Base-by-base conservation (phyloP, 2,329 filamentous ascomycete genomes). In the Elsinoe ampelina region DNA sequence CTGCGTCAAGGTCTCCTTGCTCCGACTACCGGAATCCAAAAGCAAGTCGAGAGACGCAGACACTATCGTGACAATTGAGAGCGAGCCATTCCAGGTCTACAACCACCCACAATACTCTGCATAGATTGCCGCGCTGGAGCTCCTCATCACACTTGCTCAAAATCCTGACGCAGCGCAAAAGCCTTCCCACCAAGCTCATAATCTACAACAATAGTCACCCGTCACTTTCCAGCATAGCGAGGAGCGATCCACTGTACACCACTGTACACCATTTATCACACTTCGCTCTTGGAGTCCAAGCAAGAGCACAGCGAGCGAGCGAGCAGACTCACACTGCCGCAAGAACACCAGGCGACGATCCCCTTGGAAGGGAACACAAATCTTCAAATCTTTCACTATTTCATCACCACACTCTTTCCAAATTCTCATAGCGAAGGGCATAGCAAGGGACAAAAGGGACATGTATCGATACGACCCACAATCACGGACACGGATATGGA, bases 1-100 rank as follows among this genome's bases (percentile, higher is more conserved):
- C 30, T 17, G 32, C 38, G 13, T 56, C 39, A 34, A 22, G 8
- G 41, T 56, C 15, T 22, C 42, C 17, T 17, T 56, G 22, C 32
- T 47, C 38, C 20, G 32, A 20, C 17, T 56, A 15, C 54, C 54
- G 15, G 41, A 47, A 12, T 47, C 41, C 34, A 48, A 36, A n/a
- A 56, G 54, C 41, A 55, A 26, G 38, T 55, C 52, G 4, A 41
- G 52, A 15, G 52, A 55, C 3, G 43, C 36, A 10, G 52, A 55
- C 10, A 55, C 52, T 3, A 35, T 55, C 10, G 36, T 35, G 12
- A n/a, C 36, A 1, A 12, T 55, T 10, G 52, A 55, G 38, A 55
- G 36, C 26, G 17, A 41, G 26, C 17, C 17, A 5, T 55, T 55
- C 22, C 52, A 55, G 15, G 42, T 56, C 5, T 56, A 56, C 19